Evolutionary conservation across 805 yeast genomes (phyloP), one percentile per base, ranked within the genome.

Genomic region (Metschnikowia similis): DNA sequence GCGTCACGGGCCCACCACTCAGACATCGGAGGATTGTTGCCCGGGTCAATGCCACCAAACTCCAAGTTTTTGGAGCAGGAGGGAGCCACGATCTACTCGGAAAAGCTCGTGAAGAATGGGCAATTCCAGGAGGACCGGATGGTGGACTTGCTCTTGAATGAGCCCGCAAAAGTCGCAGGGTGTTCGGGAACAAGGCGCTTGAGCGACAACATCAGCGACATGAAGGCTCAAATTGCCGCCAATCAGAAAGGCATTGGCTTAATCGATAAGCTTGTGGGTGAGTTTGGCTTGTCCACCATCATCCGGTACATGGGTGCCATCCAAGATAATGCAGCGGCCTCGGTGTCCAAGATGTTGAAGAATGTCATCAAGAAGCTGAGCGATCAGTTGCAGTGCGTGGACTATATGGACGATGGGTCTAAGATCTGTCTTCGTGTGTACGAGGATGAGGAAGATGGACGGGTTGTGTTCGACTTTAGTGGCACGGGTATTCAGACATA

Each of bases 1-100:
- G 98, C 97, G 0, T 85, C 96, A 0, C 76, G 98, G 56, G 97
- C 97, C 2, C 98, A 91, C 68, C 98, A 92, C 69, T 91, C 97
- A 6, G 98, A 91, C 66, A 91, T 92, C 61, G 97, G 98, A 14
- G 95, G 96, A 11, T 81, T 85, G 50, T 69, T 89, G 34, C 96
- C 97, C 0, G 97, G 97, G 1, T 86, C 96, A 0, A 89, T 91
- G 90, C 97, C 97, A 13, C 96, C 97, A 8, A 83, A 86, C 62
- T 89, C 97, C 2, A 88, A 84, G 60, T 83, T 83, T 51, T 69
- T 92, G 37, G 85, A 82, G 75, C 91, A 91, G 62, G 97, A 91
- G 68, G 98, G 97, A 41, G 97, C 96, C 2, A 81, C 88, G 2
- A 89, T 92, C 34, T 79, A 81, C 59, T 84, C 94, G 1, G 91